Percentiles rank a stretch among this genome's conserved stretches.
Evolutionary conservation across 2,329 filamentous ascomycete genomes (phyloP).

Genomic region (Claviceps monticola): DNA sequence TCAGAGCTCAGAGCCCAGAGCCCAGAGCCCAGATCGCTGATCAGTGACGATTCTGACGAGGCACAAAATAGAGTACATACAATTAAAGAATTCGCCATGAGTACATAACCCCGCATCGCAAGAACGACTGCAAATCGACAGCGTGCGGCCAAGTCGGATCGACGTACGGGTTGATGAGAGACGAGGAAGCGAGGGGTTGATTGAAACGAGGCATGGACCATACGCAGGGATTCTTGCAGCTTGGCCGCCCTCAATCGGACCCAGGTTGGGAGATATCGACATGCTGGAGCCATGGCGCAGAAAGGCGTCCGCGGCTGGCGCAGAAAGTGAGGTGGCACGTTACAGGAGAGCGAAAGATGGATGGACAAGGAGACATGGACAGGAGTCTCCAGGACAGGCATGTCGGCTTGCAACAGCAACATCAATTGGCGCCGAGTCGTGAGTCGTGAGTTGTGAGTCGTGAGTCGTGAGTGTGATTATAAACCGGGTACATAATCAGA

Average conservation of each 20-base stretch:
- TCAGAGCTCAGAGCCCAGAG: background rate
- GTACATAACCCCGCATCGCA: too few relatives aligned
- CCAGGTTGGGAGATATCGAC: background rate
- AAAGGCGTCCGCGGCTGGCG: background rate
- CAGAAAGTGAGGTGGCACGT: background rate
- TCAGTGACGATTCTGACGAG: too few relatives aligned
- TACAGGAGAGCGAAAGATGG: background rate
- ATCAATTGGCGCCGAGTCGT: background rate
- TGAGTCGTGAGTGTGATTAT: background rate
- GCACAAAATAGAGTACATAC: too few relatives aligned
- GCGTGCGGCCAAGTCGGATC: background rate
- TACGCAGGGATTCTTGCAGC: background rate
- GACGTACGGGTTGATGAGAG: background rate
- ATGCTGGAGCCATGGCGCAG: conserved; percentile 1
- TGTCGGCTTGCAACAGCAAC: background rate
- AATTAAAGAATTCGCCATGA: too few relatives aligned
- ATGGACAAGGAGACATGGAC: background rate
- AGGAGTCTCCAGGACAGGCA: background rate
- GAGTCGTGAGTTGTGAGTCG: background rate
- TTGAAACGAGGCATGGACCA: background rate
- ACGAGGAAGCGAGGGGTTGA: background rate
- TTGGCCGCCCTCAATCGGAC: background rate
- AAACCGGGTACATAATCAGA: too few relatives aligned
- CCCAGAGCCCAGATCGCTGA: too few relatives aligned
- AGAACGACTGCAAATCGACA: background rate